Percentiles rank a stretch among this genome's conserved stretches.
Evolutionary conservation across 1,284 basidiomycete species (phyloP).

Genomic region (Moesziomyces aphidis): DNA sequence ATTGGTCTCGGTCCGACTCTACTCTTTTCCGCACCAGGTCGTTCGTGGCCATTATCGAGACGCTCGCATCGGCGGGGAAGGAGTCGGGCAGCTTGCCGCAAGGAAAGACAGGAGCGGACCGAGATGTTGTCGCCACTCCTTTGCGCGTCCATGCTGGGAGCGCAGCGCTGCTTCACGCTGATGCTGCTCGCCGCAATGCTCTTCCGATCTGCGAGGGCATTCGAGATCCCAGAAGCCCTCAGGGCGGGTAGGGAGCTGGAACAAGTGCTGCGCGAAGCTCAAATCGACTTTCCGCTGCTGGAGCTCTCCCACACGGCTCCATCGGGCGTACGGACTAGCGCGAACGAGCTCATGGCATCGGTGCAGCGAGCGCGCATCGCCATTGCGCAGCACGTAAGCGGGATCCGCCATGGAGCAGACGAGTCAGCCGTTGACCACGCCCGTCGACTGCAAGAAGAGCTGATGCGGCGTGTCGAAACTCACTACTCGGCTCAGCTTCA

Average conservation of each 20-base stretch:
- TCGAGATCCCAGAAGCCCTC: neutral
- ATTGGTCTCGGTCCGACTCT: too few relatives aligned
- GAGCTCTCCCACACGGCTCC: neutral
- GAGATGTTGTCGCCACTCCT: neutral
- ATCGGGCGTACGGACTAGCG: neutral
- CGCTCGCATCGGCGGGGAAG: neutral
- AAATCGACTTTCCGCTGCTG: conserved; percentile 2
- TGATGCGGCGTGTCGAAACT: conserved; percentile 7
- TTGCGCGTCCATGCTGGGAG: neutral
- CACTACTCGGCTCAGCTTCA: conserved; percentile 11
- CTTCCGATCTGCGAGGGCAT: neutral
- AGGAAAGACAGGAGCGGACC: too few relatives aligned
- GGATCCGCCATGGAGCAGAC: neutral
- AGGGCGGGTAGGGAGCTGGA: conserved; percentile 5
- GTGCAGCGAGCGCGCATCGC: conserved; percentile 19
- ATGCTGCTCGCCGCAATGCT: neutral
- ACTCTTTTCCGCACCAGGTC: too few relatives aligned
- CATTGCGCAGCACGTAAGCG: conserved; percentile 9
- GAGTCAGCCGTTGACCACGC: neutral
- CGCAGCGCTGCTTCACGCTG: neutral
- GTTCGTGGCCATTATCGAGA: too few relatives aligned
- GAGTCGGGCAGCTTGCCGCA: neutral
- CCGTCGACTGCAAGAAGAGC: conserved; percentile 10
- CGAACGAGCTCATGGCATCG: conserved; percentile 4
- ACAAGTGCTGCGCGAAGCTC: neutral